Percentiles rank a stretch among this genome's conserved stretches.
phyloP scores from a whole-genome alignment of 176 grass and related monocot genomes.

The Oryza australiensis region DNA sequence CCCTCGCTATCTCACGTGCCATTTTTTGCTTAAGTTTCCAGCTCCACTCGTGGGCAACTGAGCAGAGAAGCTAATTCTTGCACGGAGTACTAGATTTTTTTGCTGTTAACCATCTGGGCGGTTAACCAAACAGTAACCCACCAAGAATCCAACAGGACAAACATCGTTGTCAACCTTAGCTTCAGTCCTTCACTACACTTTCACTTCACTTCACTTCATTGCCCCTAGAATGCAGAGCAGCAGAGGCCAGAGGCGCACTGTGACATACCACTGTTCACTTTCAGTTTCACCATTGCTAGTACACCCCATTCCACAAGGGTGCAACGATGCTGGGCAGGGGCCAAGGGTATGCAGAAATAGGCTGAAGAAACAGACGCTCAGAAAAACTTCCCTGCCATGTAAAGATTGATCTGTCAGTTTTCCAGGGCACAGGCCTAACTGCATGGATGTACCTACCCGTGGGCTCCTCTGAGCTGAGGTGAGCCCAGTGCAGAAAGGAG shows the following conservation, averaged over 20 bases:
- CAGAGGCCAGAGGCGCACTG: background rate
- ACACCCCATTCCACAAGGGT: slow-evolving; percentile 28
- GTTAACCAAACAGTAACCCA: background rate
- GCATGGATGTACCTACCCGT: background rate
- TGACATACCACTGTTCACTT: background rate
- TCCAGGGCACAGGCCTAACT: slow-evolving; percentile 11
- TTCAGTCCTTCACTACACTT: background rate
- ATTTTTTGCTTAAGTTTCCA: no score
- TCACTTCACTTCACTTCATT: background rate
- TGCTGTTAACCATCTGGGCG: no score
- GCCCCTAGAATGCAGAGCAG: background rate
- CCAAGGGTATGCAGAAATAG: background rate
- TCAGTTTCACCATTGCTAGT: background rate
- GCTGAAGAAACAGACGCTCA: slow-evolving; percentile 33
- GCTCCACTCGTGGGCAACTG: no score
- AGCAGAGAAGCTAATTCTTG: no score
- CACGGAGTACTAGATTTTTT: no score
- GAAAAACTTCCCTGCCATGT: slow-evolving; percentile 22
- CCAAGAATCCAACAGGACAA: background rate
- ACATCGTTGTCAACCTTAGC: slow-evolving; percentile 11
- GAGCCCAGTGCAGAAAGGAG: background rate
- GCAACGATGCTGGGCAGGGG: background rate
- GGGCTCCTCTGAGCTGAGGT: background rate
- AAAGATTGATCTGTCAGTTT: slow-evolving; percentile 37
- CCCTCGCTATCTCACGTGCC: no score